Evolutionary conservation across 2,329 filamentous ascomycete species (phyloP).

Genomic region (Cercospora sp.): DNA sequence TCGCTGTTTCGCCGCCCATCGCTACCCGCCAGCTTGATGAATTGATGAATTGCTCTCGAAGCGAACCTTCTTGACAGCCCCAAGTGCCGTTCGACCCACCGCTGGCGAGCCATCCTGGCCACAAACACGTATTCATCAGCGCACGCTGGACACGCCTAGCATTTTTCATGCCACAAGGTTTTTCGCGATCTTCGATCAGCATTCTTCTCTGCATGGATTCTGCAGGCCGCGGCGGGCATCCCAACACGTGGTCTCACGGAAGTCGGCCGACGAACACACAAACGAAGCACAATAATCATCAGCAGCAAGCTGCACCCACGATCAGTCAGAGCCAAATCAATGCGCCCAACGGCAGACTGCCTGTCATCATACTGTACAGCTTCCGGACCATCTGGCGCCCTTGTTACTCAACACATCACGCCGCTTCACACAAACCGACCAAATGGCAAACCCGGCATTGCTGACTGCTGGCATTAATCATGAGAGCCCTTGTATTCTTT

Average conservation of each 20-base stretch:
- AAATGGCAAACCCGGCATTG: neutral
- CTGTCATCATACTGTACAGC: neutral
- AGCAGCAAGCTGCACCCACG: constrained; percentile 1
- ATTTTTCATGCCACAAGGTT: constrained; percentile 14
- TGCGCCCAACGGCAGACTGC: neutral
- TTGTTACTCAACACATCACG: neutral
- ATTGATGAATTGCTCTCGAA: neutral
- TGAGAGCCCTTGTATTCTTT: neutral
- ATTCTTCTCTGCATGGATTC: constrained; percentile 15
- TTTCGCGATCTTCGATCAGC: constrained; percentile 20
- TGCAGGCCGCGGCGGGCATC: neutral
- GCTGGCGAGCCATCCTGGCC: neutral
- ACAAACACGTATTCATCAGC: constrained; percentile 1
- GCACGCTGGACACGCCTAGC: neutral
- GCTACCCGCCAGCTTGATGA: neutral
- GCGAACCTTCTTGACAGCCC: neutral
- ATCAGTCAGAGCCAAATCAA: neutral
- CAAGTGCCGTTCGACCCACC: neutral
- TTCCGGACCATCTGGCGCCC: neutral
- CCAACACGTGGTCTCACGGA: constrained; percentile 13
- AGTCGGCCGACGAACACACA: constrained; percentile 4
- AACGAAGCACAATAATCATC: neutral
- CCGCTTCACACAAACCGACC: neutral
- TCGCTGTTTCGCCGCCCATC: neutral
- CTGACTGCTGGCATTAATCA: constrained; percentile 1